Base-by-base conservation (phyloP, 345 rosid genomes). In the Syzygium oleosum region DNA sequence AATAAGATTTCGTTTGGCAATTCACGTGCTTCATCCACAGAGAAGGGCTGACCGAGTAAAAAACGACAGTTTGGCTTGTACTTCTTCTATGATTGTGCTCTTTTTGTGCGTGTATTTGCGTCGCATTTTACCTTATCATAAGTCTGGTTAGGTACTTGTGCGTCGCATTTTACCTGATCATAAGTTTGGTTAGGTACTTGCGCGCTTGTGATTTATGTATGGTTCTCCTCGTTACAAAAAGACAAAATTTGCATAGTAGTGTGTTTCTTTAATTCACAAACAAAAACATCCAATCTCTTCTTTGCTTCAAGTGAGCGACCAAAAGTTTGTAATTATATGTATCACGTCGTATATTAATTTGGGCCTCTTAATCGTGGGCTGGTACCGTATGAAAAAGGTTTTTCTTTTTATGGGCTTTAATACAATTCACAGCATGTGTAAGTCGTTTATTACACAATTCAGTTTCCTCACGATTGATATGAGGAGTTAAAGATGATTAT, bases 381-480 rank as follows among this genome's bases (percentile, higher is more conserved):
- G 16, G 21, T 52, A 38, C 5, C 0, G 9, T 14, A 21, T 29
- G 7, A 14, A 61, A 63, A 29, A 9, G 38, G 19, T 14, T 63
- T 63, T 63, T 17, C 21, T 14, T 14, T n/a, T 14, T n/a, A 34
- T 63, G 9, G 38, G 38, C 19, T 63, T 63, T 63, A 14, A 6
- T 14, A 14, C 14, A 63, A 63, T 63, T 63, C 38, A 29, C 0
- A 0, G 38, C 10, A 3, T 15, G 17, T 7, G 4, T 29, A n/a
- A n/a, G 2, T 63, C 14, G 3, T 7, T 63, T 1, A 4, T 63
- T 7, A 63, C 21, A 0, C 38, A 14, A 59, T 5, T 59, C 65
- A 5, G 14, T 7, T 29, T 58, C 16, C 0, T 25, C 14, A 25
- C 15, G 31, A 25, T 25, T 59, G 65, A 25, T 25, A 59, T 5